Base-by-base conservation (phyloP, 2,329 filamentous ascomycete species). In the Cucurbitaria berberidis region DNA sequence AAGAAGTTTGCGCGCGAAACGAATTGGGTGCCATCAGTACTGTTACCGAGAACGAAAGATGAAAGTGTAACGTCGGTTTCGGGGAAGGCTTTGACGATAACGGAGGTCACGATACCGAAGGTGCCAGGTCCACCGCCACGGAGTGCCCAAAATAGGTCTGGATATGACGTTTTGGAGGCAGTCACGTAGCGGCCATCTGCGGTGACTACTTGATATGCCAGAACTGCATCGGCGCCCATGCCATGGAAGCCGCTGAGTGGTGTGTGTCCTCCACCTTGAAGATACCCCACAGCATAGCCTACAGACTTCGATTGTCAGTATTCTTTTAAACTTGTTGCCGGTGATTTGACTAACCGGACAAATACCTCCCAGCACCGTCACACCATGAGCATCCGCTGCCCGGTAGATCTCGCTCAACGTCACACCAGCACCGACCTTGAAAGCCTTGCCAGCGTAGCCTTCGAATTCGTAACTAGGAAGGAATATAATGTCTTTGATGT, bases 121-220 rank as follows among this genome's bases (percentile, higher is more conserved):
- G 59, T 64, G 8, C 51, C 45, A 7, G 55, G 55, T 29, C 60
- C 61, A 15, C 59, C 60, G 1, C 60, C 60, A 27, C 52, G 45
- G 13, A 55, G 39, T 16, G 51, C 51, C 55, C 51, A 55, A 46
- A 55, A 59, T 1, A 59, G 46, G 21, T 55, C 61, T 4, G 51
- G 26, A 29, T 58, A 26, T 3, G 27, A n/a, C 6, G 50, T 50
- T 48, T 43, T 35, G 3, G 69, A 66, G 2, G 63, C 63, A 15
- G 55, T 65, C 15, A 63, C 32, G 19, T 61, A 57, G 7, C 51
- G 45, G 15, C 68, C 67, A 45, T 63, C 59, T 13, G 64, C 60
- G 1, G 61, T 66, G 2, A 72, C 63, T 3, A 70, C 65, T 45
- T 69, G 59, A 26, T 48, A 60, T 3, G 66, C 63, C 2, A 69